These are phyloP conservation scores for Penicillium crustosum DNA, from an alignment of 2,329 filamentous ascomycete genomes.

Conservation along the genomic window DNA sequence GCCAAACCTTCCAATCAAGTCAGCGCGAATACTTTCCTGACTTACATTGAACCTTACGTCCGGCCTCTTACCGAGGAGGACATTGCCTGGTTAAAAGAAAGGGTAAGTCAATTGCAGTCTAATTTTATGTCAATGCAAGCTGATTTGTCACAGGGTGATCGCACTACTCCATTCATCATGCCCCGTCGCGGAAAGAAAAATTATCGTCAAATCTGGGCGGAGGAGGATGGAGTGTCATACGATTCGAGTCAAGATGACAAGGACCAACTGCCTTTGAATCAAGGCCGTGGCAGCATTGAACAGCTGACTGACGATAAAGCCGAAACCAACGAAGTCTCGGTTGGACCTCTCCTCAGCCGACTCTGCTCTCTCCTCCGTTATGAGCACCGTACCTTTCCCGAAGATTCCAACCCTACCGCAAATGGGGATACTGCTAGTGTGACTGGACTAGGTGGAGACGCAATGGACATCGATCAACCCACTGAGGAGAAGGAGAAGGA, in stretches of 20 bases:
- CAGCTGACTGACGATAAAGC: constrained; percentile 81
- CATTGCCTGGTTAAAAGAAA: constrained; percentile 85
- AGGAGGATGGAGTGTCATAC: constrained; percentile 79
- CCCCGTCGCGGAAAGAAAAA: constrained; percentile 79
- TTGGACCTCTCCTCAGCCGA: constrained; percentile 80
- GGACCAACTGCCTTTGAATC: constrained; percentile 73
- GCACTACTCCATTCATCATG: constrained; percentile 78
- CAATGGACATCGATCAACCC: constrained; percentile 50
- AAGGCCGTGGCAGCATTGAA: constrained; percentile 81
- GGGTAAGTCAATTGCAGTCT: constrained; percentile 46
- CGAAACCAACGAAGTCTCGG: constrained; percentile 85
- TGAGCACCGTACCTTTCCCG: constrained; percentile 55
- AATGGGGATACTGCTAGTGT: constrained; percentile 46
- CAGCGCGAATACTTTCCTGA: constrained; percentile 87
- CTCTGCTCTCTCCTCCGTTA: constrained; percentile 79
- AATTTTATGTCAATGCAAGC: not conserved
- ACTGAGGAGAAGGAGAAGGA: constrained; percentile 48
- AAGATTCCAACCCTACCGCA: constrained; percentile 53
- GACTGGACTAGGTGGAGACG: constrained; percentile 46
- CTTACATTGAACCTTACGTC: constrained; percentile 89
- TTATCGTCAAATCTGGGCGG: constrained; percentile 89
- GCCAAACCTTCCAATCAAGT: constrained; percentile 93
- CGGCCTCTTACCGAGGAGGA: constrained; percentile 89
- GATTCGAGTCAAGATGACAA: constrained; percentile 63
- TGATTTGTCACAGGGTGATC: constrained; percentile 61